Base-by-base conservation (phyloP, 2,329 filamentous ascomycete species). In the Cladosporium sp. region DNA sequence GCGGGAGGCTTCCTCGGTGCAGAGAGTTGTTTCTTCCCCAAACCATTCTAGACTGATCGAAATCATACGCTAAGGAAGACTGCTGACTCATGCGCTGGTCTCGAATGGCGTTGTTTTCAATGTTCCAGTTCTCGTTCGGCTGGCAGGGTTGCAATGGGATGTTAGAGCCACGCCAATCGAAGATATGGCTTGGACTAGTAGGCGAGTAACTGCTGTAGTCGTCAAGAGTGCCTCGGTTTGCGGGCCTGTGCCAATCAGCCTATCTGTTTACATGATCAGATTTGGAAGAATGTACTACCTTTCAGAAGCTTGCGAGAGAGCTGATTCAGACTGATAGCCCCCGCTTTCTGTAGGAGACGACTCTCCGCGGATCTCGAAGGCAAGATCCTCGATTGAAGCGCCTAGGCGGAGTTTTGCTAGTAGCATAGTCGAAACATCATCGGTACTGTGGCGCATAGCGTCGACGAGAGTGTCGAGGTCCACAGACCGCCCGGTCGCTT, bases 381-480 rank as follows among this genome's bases (percentile, higher is more conserved):
- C 38, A 11, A 52, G 49, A 4, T 46, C 42, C 22, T 46, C 11
- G 5, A 52, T 14, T 31, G 49, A 10, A 11, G 34, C 35, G 5
- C 49, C 49, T 4, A 52, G 22, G 22, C 49, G 49, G 5, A 52
- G 43, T 28, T 11, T 52, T 16, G 49, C 49, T 7, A 52, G 28
- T 1, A 52, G 35, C 49, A 52, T 52, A 4, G 49, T 46, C 10
- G 49, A 52, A 11, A 44, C 37, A n/a, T 52, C 34, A 22, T 52
- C 49, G 8, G 34, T 46, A 10, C 49, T 38, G 6, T 22, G 16
- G 14, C 49, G 49, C 49, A 52, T 52, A 2, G 49, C 49, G 11
- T 19, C 37, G 10, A 52, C 37, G 16, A 52, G 49, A 6, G 37
- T 44, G 19, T 41, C 32, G n/a, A 52, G 49, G 18, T 52, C 42